phyloP scores from a whole-genome alignment of 768 basidiomycete genomes.

The Mycena alexandri region DNA sequence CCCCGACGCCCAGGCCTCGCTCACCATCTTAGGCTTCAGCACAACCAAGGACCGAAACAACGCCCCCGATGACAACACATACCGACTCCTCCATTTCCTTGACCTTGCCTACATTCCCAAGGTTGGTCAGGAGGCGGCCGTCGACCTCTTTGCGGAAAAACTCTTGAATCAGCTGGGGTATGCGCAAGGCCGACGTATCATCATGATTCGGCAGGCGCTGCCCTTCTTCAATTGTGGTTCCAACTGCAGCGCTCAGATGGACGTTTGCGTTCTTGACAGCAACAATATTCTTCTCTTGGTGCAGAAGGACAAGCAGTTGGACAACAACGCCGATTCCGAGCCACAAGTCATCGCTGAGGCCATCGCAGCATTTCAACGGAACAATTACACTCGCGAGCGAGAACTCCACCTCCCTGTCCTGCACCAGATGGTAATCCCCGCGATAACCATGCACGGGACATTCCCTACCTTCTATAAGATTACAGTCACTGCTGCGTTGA shows the following conservation, averaged over 20 bases:
- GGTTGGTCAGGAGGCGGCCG: constrained; percentile 42
- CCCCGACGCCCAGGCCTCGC: not conserved
- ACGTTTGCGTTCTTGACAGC: constrained; percentile 43
- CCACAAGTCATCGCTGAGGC: constrained; percentile 48
- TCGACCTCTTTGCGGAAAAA: constrained; percentile 42
- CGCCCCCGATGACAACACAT: constrained; percentile 40
- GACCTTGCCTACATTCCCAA: constrained; percentile 40
- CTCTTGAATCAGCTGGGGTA: constrained; percentile 25
- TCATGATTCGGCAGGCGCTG: constrained; percentile 36
- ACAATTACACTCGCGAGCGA: constrained; percentile 39
- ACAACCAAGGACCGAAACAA: constrained; percentile 37
- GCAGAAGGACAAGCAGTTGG: constrained; percentile 39
- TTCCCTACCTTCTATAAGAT: constrained; percentile 45
- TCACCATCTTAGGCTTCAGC: constrained; percentile 37
- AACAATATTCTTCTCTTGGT: constrained; percentile 41
- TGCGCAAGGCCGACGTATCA: constrained; percentile 38
- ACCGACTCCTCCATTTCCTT: constrained; percentile 38
- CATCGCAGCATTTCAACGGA: constrained; percentile 45
- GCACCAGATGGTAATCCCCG: constrained; percentile 36
- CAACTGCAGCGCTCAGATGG: constrained; percentile 38
- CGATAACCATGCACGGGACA: constrained; percentile 40
- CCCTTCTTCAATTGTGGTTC: constrained; percentile 42
- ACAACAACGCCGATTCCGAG: constrained; percentile 44
- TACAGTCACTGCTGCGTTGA: constrained; percentile 39
- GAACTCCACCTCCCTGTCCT: constrained; percentile 36